Base-by-base conservation (phyloP, 1,139 yeast species). In the Suhomyces bribrorum region DNA sequence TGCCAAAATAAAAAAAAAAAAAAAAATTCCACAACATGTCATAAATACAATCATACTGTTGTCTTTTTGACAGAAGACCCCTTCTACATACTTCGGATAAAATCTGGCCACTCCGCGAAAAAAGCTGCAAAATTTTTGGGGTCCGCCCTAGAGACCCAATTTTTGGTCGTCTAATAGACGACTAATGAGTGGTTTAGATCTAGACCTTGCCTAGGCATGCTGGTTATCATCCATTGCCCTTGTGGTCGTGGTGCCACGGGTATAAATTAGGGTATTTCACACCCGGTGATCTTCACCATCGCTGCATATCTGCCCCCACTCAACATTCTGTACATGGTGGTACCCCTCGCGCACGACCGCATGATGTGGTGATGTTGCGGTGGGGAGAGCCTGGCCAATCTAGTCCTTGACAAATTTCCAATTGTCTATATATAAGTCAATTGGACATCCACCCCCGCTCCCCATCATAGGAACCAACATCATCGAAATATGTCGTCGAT, bases 401-500 rank as follows among this genome's bases (percentile, higher is more conserved):
- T 20, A 20, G n/a, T 20, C 8, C 4, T 20, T 20, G 4, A 20
- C 23, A 20, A 20, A 20, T 25, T 12, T 12, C 14, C 27, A 7
- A 25, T 25, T 25, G 27, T 25, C 14, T 23, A 7, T 13, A 31
- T 8, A 18, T 13, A 13, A 22, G 12, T 13, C 26, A 18, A 15
- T 29, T 18, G 9, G 17, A 15, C 14, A 7, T 11, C 12, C n/a
- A n/a, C n/a, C n/a, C n/a, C n/a, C n/a, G n/a, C n/a, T 20, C 11
- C 23, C 11, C 11, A 20, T n/a, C 8, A 20, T 20, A 20, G 23
- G 23, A 20, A 20, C 11, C 23, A 25, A 25, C 13, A n/a, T 17
- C 31, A 27, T 15, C 14, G 23, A 20, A n/a, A 8, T 5, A 20
- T 20, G 23, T 20, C 23, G 50, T 47, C 62, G 18, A 45, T 61